A percentile compares a stretch with the other conserved stretches of the same genome.
Evolutionary conservation across 2,329 filamentous ascomycete genomes (phyloP).

Genomic region (Hypoxylon sp.): DNA sequence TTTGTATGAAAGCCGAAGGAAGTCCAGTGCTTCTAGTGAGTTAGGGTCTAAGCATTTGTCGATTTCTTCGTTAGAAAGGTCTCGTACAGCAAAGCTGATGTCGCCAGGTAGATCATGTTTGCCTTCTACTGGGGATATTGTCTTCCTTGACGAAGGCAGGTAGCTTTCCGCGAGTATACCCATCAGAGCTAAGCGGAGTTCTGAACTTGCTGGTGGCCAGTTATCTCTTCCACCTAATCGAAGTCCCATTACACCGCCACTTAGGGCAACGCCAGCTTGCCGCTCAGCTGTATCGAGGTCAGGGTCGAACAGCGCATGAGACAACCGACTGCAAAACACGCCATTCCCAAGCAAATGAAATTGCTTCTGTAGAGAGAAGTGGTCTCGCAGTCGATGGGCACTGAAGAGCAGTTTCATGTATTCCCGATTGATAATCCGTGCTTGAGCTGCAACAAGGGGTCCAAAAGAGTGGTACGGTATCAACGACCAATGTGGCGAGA

Average conservation of each 20-base stretch:
- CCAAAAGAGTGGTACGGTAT: conserved; percentile 79
- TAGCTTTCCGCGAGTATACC: conserved; percentile 85
- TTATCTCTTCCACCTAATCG: conserved; percentile 82
- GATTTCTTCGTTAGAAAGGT: conserved; percentile 82
- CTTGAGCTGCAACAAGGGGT: conserved; percentile 79
- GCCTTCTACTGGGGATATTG: conserved; percentile 50
- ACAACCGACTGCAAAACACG: conserved; percentile 82
- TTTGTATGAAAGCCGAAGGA: conserved; percentile 87
- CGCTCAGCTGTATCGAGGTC: conserved; percentile 84
- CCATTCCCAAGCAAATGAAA: conserved; percentile 90
- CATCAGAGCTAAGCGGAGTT: conserved; percentile 89
- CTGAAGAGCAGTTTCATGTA: conserved; percentile 82
- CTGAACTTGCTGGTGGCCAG: conserved; percentile 95
- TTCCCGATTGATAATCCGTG: conserved; percentile 80
- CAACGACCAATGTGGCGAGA: conserved; percentile 69
- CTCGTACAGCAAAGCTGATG: conserved; percentile 85
- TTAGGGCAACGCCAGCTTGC: conserved; percentile 74
- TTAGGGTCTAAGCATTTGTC: conserved; percentile 85
- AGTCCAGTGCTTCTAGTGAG: conserved; percentile 90
- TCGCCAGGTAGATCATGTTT: conserved; percentile 71
- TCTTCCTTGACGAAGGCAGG: conserved; percentile 45
- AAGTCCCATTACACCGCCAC: conserved; percentile 81
- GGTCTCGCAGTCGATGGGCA: conserved; percentile 76
- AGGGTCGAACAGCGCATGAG: conserved; percentile 86
- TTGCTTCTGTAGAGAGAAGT: conserved; percentile 79